Evolutionary conservation across 176 grass and related monocot genomes (phyloP), one percentile per base, ranked within the genome.

Genomic region (Ananas comosus): DNA sequence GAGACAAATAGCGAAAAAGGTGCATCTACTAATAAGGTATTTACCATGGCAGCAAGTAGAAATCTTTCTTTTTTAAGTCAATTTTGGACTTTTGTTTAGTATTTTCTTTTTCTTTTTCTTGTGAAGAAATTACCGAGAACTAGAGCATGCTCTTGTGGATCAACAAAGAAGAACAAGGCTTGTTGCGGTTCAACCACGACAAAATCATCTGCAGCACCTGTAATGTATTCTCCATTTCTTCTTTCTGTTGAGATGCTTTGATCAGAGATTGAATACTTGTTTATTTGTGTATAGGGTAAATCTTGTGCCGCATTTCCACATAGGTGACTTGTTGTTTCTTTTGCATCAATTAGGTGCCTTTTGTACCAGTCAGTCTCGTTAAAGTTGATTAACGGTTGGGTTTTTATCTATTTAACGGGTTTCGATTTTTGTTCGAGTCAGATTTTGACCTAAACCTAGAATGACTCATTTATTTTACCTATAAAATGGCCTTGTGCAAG

Each of bases 141-240:
- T 56, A 87, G 83, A 64, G 82, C 71, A 27, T 85, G 88, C 63
- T 74, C 81, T 25, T 87, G 88, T 70, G 79, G 79, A 74, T 91
- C 88, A 58, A 65, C 70, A 42, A 82, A 19, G 75, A 91, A 87
- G 53, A 82, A 84, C 75, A 82, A 85, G 52, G 49, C 71, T 9
- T 79, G 78, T 59, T 91, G 88, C 77, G 75, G 69, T 68, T 80
- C 78, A 74, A 58, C 65, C 5, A 71, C 4, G 6, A 53, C 21
- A 58, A 42, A 79, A 82, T 24, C 80, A 65, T 80, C 75, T 16
- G 78, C 52, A 72, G 71, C 76, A 71, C 65, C 76, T 70, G 49
- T 77, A 74, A 79, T 51, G 88, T 85, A 85, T 77, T 70, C 24
- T 53, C 16, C 11, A 57, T 13, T 52, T 1, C 27, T 24, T 14